phyloP scores from a whole-genome alignment of 306 rosid species.

The Carpinus viminea region DNA sequence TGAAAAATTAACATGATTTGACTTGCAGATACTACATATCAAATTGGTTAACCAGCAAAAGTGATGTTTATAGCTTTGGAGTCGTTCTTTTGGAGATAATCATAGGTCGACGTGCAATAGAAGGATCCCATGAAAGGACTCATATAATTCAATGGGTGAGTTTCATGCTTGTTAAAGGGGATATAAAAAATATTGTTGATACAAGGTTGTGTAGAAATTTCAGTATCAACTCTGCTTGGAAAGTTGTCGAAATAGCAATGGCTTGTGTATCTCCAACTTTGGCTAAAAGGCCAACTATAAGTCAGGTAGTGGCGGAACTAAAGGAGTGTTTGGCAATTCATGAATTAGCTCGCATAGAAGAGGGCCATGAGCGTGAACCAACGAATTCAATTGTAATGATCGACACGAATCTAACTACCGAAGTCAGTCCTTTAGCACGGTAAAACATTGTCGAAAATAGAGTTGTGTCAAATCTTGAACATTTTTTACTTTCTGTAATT shows the following conservation, averaged over 20 bases:
- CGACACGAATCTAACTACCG: not conserved
- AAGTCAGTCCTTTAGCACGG: not conserved
- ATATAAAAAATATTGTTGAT: slow-evolving; percentile 10
- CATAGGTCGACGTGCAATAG: not conserved
- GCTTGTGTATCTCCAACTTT: slow-evolving; percentile 9
- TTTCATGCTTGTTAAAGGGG: not conserved
- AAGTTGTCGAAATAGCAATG: slow-evolving; percentile 26
- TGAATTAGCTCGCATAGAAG: no score
- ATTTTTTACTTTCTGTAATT: no score
- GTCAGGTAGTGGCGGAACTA: not conserved
- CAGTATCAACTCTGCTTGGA: not conserved
- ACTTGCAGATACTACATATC: not conserved
- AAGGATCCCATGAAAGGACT: not conserved
- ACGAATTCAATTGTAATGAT: not conserved
- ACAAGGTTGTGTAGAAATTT: slow-evolving; percentile 7
- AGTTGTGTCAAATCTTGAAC: no score
- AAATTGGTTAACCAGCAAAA: slow-evolving; percentile 9
- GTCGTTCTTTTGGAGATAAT: slow-evolving; percentile 8
- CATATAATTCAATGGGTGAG: slow-evolving; percentile 18
- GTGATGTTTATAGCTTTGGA: slow-evolving; percentile 28
- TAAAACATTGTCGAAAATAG: no score
- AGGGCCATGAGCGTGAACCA: not conserved
- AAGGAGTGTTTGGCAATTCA: slow-evolving; percentile 6
- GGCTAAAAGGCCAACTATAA: slow-evolving; percentile 19
- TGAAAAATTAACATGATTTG: not conserved